These are phyloP conservation scores for Pisolithus sp. DNA, from an alignment of 768 basidiomycete genomes.

Conservation along the genomic window DNA sequence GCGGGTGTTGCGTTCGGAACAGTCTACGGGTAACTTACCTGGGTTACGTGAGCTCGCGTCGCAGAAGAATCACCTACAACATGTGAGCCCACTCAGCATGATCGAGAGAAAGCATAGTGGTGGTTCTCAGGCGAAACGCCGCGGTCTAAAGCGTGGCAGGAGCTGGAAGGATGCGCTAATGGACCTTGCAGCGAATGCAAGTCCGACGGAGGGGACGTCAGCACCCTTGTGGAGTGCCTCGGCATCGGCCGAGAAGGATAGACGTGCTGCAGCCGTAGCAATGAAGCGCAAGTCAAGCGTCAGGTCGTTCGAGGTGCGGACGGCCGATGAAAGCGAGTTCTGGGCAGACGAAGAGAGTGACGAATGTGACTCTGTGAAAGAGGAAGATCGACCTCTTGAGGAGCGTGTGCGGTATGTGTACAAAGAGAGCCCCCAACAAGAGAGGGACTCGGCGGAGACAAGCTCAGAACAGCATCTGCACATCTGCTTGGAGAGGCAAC, in stretches of 20 bases:
- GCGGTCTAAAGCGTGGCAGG: slow-evolving; percentile 41
- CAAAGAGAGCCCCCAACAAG: slow-evolving; percentile 12
- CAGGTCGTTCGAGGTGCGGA: slow-evolving; percentile 14
- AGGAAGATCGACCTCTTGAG: slow-evolving; percentile 69
- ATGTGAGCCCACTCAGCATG: slow-evolving; percentile 87
- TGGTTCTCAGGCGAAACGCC: slow-evolving; percentile 27
- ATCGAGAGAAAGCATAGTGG: slow-evolving; percentile 57
- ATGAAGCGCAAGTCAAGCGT: slow-evolving; percentile 26
- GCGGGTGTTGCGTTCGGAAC: slow-evolving; percentile 78
- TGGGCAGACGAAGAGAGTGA: slow-evolving; percentile 50
- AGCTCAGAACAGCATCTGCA: slow-evolving; percentile 6
- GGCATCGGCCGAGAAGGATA: background rate
- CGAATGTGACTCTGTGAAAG: slow-evolving; percentile 45
- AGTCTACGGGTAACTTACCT: slow-evolving; percentile 75
- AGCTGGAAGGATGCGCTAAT: slow-evolving; percentile 59
- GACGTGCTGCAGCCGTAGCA: slow-evolving; percentile 13
- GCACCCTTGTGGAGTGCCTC: background rate
- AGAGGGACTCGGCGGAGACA: slow-evolving; percentile 7
- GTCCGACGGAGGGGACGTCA: slow-evolving; percentile 3
- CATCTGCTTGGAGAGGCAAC: slow-evolving; percentile 41
- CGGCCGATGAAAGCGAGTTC: slow-evolving; percentile 40
- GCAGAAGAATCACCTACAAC: slow-evolving; percentile 84
- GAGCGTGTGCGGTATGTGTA: slow-evolving; percentile 66
- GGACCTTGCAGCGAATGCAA: slow-evolving; percentile 34
- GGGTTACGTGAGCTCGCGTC: slow-evolving; percentile 63